Base-by-base conservation (phyloP, 139 green algal species). In the Pleodorina starrii region DNA sequence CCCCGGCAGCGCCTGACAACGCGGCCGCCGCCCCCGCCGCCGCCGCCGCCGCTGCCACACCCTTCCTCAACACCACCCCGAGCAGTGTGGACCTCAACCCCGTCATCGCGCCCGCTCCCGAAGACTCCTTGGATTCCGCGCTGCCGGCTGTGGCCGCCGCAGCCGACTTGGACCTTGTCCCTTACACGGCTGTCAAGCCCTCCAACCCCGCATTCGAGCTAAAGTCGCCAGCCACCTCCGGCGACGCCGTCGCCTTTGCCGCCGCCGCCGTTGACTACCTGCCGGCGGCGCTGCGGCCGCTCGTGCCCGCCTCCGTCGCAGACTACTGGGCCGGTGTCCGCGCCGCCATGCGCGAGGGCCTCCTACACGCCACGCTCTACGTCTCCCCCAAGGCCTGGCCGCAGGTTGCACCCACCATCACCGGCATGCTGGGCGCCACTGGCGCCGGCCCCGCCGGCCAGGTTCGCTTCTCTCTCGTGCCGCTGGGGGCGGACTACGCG, bases 311-410 rank as follows among this genome's bases (percentile, higher is more conserved):
- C 7, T 76, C 68, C 16, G 5, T 76, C 1, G 32, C 4, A 7
- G 32, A 46, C 14, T 76, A 76, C 32, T 76, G 68, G 68, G 9
- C 16, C 16, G 68, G 35, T 2, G 68, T 76, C 19, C 38, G 12
- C 25, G 35, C 19, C 32, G 68, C 68, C 2, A 19, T 25, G 35
- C 68, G 4, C 35, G 68, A 44, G 14, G 38, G 38, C 68, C 68
- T n/a, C 68, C 68, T 76, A 7, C 68, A 76, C 38, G 68, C 68
- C 35, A 76, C 68, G 16, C 46, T 76, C 68, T 76, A 76, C 38
- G 68, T 76, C 68, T 76, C 68, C 16, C 36, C 2, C 32, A 76
- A 25, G 35, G 68, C 68, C 17, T 76, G 68, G 68, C 5, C 35
- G 11, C 68, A 76, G 2, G 35, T 46, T 46, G 68, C 35, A 48